Evolutionary conservation across 148 eudicot genomes (phyloP).

Genomic region (Diospyros lotus): DNA sequence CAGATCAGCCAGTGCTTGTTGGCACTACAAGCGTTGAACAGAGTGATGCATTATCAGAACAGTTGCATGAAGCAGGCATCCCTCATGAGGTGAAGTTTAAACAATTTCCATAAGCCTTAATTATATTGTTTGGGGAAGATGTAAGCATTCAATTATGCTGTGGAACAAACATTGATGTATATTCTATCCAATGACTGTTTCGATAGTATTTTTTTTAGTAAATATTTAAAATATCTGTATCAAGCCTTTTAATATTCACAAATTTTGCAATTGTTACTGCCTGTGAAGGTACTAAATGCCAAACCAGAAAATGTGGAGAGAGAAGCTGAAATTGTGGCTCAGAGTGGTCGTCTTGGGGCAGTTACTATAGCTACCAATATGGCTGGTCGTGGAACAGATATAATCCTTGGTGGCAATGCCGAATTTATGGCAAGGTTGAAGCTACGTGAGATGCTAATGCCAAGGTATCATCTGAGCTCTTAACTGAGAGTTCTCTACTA

Average conservation of each 20-base stretch:
- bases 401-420: conserved; percentile 98
- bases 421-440: conserved; percentile 99
- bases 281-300: conserved; percentile 79
- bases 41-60: conserved; percentile 83
- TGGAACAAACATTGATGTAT: neutral
- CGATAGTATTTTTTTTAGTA: neutral
- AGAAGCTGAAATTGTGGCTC: conserved; percentile 99
- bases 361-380: conserved; percentile 99
- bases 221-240: neutral
- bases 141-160: neutral
- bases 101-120: neutral
- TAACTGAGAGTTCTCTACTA: neutral
- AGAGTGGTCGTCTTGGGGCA: conserved; percentile 99
- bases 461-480: conserved; percentile 50
- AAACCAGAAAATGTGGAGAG: conserved; percentile 99
- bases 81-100: conserved; percentile 70
- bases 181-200: neutral
- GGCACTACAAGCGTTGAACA: conserved; percentile 99
- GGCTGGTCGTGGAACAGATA: conserved; percentile 99
- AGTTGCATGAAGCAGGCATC: conserved; percentile 81
- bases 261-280: conserved; percentile 7
- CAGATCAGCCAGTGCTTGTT: conserved; percentile 96
- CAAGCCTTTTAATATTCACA: neutral
- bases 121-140: neutral
- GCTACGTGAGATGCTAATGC: conserved; percentile 97